Evolutionary conservation across 148 eudicot genomes (phyloP).

Genomic region (Rhododendron ferrugineum): DNA sequence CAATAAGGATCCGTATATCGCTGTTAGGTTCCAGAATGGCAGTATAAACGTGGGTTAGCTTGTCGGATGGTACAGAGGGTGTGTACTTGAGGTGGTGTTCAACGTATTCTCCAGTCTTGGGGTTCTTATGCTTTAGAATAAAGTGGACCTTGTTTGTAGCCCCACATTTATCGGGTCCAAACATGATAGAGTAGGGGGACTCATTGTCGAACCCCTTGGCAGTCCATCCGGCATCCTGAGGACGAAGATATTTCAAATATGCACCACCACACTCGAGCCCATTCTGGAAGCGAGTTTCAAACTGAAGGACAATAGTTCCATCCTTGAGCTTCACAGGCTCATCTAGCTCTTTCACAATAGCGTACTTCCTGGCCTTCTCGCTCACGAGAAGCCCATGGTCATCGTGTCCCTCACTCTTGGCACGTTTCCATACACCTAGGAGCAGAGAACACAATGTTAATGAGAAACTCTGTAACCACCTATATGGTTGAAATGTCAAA

Average conservation of each 20-base stretch:
- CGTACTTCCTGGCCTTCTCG: constrained; percentile 86
- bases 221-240: constrained; percentile 84
- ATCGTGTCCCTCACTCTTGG: constrained; percentile 87
- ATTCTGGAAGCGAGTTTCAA: constrained; percentile 75
- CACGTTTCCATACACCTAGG: constrained; percentile 87
- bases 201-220: constrained; percentile 74
- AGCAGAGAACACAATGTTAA: background rate
- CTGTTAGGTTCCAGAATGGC: constrained; percentile 78
- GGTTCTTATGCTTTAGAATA: constrained; percentile 83
- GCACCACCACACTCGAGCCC: constrained; percentile 96
- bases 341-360: constrained; percentile 88
- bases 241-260: constrained; percentile 79
- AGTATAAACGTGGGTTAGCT: constrained; percentile 74
- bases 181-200: constrained; percentile 80
- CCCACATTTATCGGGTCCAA: constrained; percentile 95
- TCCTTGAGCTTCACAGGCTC: constrained; percentile 58
- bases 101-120: constrained; percentile 75
- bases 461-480: background rate
- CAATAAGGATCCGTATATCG: constrained; percentile 59
- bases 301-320: constrained; percentile 70
- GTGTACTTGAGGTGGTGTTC: constrained; percentile 92
- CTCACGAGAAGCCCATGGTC: constrained; percentile 94
- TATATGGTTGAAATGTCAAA: background rate
- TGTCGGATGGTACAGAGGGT: constrained; percentile 89
- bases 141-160: constrained; percentile 97